Base-by-base conservation (phyloP, 2,329 filamentous ascomycete species). In the Ceratocystis cubensis region DNA sequence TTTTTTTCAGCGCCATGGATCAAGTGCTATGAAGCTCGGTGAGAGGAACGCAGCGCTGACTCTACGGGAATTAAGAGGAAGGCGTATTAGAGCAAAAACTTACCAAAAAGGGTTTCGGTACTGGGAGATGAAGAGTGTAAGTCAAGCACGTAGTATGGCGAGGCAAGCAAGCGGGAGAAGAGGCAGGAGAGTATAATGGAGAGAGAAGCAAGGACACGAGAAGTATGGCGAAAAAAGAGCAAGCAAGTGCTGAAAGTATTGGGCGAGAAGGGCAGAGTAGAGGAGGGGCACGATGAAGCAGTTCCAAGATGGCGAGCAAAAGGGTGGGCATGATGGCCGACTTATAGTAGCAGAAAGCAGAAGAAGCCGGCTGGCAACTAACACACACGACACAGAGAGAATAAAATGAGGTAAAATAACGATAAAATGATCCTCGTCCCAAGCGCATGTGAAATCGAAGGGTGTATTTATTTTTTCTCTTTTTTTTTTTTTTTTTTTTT, bases 1-100 rank as follows among this genome's bases (percentile, higher is more conserved):
- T 59, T 33, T 59, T 59, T 59, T 59, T 59, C 56, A 20, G 33
- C 56, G 30, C 56, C 15, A 59, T 37, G 56, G 56, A 59, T 59
- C 25, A 15, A 59, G 30, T 30, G 8, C 56, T 25, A 20, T 37
- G 33, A 30, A 59, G 56, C 25, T 37, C 33, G 33, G 56, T 17
- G 30, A 41, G 37, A 41, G 37, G 37, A 41, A 15, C 37, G 56
- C 56, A 33, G 56, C 56, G 30, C 56, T 59, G 56, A 37, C 56
- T 59, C 56, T 30, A 59, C 3, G 37, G 13, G 13, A 41, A 41
- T 15, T 37, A 33, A n/a, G 3, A 59, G 13, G 28, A 20, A 37
- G 13, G 25, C 10, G 48, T 15, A 28, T 25, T 53, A 25, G 56
- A 59, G 28, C 28, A 37, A 20, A 59, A 37, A 59, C 56, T 37